Evolutionary conservation across 345 rosid species (phyloP), one percentile per base, ranked within the genome.

Genomic region (Lepidium didymum): DNA sequence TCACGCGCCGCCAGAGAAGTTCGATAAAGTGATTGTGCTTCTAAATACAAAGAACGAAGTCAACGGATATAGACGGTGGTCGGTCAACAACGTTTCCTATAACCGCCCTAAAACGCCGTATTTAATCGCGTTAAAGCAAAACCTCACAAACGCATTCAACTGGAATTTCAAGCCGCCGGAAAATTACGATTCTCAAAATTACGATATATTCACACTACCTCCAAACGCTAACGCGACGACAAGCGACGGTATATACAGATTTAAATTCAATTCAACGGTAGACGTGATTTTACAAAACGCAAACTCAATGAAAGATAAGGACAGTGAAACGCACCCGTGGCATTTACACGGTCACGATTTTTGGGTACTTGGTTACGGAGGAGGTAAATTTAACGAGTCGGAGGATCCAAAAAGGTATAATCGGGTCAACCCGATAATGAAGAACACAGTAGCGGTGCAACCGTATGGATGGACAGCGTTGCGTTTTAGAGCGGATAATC

Each of bases 341-440:
- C 97, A 87, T 79, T 77, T 89, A 2, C 96, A 89, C 23, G 96
- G 96, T 27, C 96, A 88, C 63, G 96, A 88, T 75, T 91, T 88
- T 55, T 91, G 93, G 97, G 93, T 87, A 5, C 47, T 91, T 0
- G 87, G 93, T 0, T 82, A 87, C 3, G 96, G 96, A 4, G 60
- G 50, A 10, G 94, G 96, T 0, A 84, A 88, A 59, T 91, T 85
- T 23, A 74, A 89, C 46, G 40, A 67, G 37, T 10, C 18, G 8
- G 77, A 73, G 8, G 91, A 91, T 47, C 74, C 81, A 0, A 76
- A 57, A 59, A 70, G 71, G 11, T 91, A 75, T 70, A 89, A 87
- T 59, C 57, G 86, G 81, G 84, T 56, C 5, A 33, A 87, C 56
- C 96, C 94, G 10, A 87, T 89, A 1, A 78, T 78, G 96, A 89